phyloP scores from a whole-genome alignment of 2,329 filamentous ascomycete genomes.

The Ophiobolus disseminans region DNA sequence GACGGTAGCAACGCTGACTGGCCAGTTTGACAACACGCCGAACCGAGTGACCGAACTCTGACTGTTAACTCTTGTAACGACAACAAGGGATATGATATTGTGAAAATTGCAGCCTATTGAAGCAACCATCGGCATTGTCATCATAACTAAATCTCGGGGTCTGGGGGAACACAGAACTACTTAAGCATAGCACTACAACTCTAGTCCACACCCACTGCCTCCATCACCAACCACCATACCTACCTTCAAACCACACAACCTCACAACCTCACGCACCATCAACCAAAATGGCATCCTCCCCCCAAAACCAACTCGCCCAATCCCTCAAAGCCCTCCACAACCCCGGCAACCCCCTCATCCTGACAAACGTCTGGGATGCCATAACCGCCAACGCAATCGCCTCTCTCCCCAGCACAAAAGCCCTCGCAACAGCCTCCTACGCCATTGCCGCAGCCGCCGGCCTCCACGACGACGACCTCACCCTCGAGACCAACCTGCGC shows the following conservation, averaged over 20 bases:
- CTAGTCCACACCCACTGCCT: neutral
- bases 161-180: too few species aligned
- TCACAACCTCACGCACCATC: neutral
- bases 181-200: too few species aligned
- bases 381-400: constrained; percentile 57
- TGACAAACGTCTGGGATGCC: constrained; percentile 65
- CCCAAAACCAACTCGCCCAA: constrained; percentile 1
- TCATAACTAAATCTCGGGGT: too few species aligned
- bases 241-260: neutral
- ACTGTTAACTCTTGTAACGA: neutral
- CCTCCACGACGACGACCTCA: constrained; percentile 52
- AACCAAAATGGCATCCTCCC: neutral
- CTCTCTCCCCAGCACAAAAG: constrained; percentile 52
- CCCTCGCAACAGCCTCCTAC: constrained; percentile 50
- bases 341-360: constrained; percentile 59
- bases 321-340: constrained; percentile 55
- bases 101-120: neutral
- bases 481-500: constrained; percentile 59
- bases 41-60: neutral
- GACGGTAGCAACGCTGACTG: neutral
- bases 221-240: neutral
- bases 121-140: too few species aligned
- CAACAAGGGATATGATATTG: neutral
- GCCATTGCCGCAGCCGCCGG: constrained; percentile 44
- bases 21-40: constrained; percentile 1